phyloP scores from a whole-genome alignment of 495 filamentous ascomycete genomes.

The Daldinia loculata region DNA sequence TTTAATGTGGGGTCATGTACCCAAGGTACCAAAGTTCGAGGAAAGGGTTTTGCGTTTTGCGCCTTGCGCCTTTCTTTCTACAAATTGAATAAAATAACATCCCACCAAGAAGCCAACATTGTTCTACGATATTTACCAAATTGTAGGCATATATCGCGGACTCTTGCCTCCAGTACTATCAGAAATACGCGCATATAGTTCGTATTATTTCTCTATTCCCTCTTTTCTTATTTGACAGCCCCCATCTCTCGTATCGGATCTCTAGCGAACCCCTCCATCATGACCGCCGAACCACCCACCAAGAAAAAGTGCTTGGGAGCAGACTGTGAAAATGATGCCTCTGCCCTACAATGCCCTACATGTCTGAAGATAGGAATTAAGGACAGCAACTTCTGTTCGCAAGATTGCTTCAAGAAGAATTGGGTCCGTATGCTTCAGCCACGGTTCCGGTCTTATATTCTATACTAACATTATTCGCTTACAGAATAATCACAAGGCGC shows the following conservation, averaged over 20 bases:
- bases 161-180: background rate
- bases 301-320: constrained; percentile 79
- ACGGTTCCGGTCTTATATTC: background rate
- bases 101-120: background rate
- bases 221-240: background rate
- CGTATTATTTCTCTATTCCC: background rate
- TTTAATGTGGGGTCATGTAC: constrained; percentile 9
- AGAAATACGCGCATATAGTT: background rate
- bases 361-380: constrained; percentile 86
- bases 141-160: background rate
- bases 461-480: constrained; percentile 26
- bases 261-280: constrained; percentile 39
- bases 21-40: background rate
- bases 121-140: background rate
- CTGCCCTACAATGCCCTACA: constrained; percentile 89
- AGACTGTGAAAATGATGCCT: constrained; percentile 84
- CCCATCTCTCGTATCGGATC: background rate
- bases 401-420: constrained; percentile 98
- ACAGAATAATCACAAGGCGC: constrained; percentile 82
- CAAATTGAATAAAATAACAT: background rate
- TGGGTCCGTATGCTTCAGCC: constrained; percentile 72
- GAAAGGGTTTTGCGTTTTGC: constrained; percentile 24
- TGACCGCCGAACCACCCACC: constrained; percentile 57
- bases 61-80: constrained; percentile 21
- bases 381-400: constrained; percentile 95